These are phyloP conservation scores for Lentinula boryana DNA, from an alignment of 768 basidiomycete species.

Conservation along the genomic window DNA sequence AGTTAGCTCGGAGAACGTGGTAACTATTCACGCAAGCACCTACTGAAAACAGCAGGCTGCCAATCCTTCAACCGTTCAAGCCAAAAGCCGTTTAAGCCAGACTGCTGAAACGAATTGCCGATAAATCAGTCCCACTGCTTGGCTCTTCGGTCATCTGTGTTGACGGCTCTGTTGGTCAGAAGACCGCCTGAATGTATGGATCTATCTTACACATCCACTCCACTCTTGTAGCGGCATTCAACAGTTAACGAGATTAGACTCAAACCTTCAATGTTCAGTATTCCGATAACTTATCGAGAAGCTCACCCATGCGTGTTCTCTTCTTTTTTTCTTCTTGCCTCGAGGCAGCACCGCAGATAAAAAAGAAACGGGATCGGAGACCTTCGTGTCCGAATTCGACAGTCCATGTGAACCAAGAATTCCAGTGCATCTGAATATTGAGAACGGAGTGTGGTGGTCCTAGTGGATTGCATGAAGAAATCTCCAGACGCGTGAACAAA, in stretches of 20 bases:
- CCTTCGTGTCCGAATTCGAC: not conserved
- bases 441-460: not conserved
- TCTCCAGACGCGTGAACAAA: not conserved
- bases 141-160: not conserved
- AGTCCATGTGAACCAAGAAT: not conserved
- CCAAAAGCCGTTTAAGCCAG: not conserved
- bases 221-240: no score
- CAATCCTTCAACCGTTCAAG: not conserved
- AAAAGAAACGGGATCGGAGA: not conserved
- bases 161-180: not conserved
- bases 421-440: not conserved
- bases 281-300: not conserved
- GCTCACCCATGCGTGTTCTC: not conserved
- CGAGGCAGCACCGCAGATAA: constrained; percentile 3
- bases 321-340: not conserved
- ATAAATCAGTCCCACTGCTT: not conserved
- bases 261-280: not conserved
- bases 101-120: not conserved
- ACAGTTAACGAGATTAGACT: not conserved
- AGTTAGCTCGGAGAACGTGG: not conserved
- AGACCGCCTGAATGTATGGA: not conserved
- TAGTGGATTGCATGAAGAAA: not conserved
- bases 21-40: not conserved
- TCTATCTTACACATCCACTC: not conserved
- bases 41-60: constrained; percentile 1